Percentiles rank a stretch among this genome's conserved stretches.
phyloP scores from a whole-genome alignment of 352 stramenopile species.

The Phytophthora megakarya region DNA sequence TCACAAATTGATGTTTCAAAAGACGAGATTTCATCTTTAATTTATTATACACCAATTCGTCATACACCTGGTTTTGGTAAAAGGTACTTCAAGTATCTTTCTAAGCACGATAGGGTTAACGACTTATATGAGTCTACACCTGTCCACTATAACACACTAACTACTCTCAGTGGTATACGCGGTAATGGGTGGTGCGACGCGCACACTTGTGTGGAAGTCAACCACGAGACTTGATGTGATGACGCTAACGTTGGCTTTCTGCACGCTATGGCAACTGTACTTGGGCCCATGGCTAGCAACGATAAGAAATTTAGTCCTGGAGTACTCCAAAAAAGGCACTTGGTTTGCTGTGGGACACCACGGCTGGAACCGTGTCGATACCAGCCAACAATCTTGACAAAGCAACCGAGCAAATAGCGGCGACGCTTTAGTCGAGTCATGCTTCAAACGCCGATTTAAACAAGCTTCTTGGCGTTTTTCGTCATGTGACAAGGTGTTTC shows the following conservation, averaged over 20 bases:
- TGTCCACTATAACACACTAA: too few species aligned
- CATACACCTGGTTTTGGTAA: too few species aligned
- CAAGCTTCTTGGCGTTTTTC: constrained; percentile 8
- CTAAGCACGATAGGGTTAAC: too few species aligned
- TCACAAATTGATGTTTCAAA: too few species aligned
- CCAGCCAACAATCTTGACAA: not conserved
- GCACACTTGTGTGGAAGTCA: constrained; percentile 22
- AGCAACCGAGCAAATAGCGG: not conserved
- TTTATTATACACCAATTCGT: too few species aligned
- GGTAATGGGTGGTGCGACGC: constrained; percentile 31
- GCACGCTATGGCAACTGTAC: constrained; percentile 7
- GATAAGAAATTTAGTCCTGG: constrained; percentile 14
- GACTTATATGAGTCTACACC: too few species aligned
- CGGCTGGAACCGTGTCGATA: not conserved
- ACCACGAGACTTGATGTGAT: not conserved
- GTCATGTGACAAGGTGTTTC: constrained; percentile 3
- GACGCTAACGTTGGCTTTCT: constrained; percentile 14
- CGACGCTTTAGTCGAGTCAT: not conserved
- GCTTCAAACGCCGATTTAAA: constrained; percentile 2
- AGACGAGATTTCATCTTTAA: too few species aligned
- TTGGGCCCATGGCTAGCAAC: constrained; percentile 7
- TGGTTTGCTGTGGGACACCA: constrained; percentile 5
- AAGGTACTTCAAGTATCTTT: too few species aligned
- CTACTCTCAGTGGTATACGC: too few species aligned
- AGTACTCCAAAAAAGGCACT: not conserved